Base-by-base conservation (phyloP, 129 eudicot species). In the Heracleum sosnowskyi region DNA sequence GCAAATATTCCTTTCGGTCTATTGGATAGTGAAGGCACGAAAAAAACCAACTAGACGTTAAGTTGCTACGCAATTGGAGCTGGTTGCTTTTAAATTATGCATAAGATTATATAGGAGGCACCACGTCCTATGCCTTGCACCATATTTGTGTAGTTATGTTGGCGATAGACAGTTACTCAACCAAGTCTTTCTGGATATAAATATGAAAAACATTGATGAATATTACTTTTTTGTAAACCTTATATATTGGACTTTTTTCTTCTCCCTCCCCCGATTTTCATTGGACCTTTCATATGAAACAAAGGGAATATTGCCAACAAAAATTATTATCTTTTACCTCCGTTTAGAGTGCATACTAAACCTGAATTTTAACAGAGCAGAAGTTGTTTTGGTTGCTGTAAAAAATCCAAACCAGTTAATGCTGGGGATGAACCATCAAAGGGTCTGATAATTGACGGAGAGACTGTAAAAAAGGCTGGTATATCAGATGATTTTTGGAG, bases 401-500 rank as follows among this genome's bases (percentile, higher is more conserved):
- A 76, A 36, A 89, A 89, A 81, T 86, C 90, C 44, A 81, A 80
- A 73, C 84, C 88, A 42, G 57, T 83, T 64, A 86, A 29, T 66
- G 86, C 85, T 47, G 90, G 84, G 29, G 89, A 91, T 76, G 97
- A 91, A 55, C 84, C 88, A 70, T 85, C 90, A 26, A 89, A 89
- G 77, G 91, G 91, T 51, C 86, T 89, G 37, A 80, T 76, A 76
- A 81, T 84, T 75, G 91, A 89, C 53, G 89, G 87, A 4, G 90
- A 78, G 41, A 4, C 82, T n/a, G 84, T 86, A 78, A 86, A 75
- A 64, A 89, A 89, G 81, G 78, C 81, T 31, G 81, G 85, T 73
- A 66, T 86, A 15, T 89, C 97, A 4, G 97, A 91, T 22, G 97
- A 80, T 77, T 91, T 91, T 84, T 91, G 97, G 97, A 89, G 93